These are phyloP conservation scores for Volutella citrinella DNA, from an alignment of 2,329 filamentous ascomycete genomes.

Conservation along the genomic window DNA sequence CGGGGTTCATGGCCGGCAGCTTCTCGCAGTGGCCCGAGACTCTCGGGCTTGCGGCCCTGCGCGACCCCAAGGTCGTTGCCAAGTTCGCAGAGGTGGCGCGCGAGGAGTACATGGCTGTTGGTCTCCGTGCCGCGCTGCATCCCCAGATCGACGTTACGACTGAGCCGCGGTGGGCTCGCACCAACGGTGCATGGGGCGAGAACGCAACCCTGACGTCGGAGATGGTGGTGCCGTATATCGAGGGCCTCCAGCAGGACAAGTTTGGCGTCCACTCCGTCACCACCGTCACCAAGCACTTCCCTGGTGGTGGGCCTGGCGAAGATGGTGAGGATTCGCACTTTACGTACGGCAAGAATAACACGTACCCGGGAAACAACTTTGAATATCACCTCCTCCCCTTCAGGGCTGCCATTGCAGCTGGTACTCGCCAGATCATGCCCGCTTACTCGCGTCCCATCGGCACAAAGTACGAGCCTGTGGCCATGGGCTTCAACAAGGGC, in stretches of 20 bases:
- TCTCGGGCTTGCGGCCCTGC: slow-evolving; percentile 45
- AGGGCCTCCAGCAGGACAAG: slow-evolving; percentile 41
- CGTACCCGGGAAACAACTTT: slow-evolving; percentile 47
- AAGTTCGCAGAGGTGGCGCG: slow-evolving; percentile 45
- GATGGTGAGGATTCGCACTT: slow-evolving; percentile 51
- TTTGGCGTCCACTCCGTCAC: slow-evolving; percentile 40
- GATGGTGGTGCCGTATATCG: slow-evolving; percentile 40
- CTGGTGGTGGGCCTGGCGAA: slow-evolving; percentile 46
- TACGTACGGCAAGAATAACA: slow-evolving; percentile 45
- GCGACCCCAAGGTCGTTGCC: slow-evolving; percentile 38
- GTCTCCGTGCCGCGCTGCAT: slow-evolving; percentile 43
- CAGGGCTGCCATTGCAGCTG: slow-evolving; percentile 43
- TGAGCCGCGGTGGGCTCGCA: slow-evolving; percentile 47
- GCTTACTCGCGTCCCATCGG: slow-evolving; percentile 43
- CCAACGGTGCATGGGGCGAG: slow-evolving; percentile 44
- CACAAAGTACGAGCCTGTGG: slow-evolving; percentile 44
- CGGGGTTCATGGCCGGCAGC: slow-evolving; percentile 38
- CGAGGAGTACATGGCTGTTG: slow-evolving; percentile 39
- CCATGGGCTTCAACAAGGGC: slow-evolving; percentile 49
- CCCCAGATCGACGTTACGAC: slow-evolving; percentile 49
- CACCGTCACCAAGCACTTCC: slow-evolving; percentile 51
- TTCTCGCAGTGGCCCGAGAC: slow-evolving; percentile 50
- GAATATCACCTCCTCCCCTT: slow-evolving; percentile 48
- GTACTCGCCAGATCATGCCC: slow-evolving; percentile 47
- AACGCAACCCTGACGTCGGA: slow-evolving; percentile 37